Conservation (phyloP, 2,329 filamentous ascomycete genomes). For the Mariannaea sp. region DNA sequence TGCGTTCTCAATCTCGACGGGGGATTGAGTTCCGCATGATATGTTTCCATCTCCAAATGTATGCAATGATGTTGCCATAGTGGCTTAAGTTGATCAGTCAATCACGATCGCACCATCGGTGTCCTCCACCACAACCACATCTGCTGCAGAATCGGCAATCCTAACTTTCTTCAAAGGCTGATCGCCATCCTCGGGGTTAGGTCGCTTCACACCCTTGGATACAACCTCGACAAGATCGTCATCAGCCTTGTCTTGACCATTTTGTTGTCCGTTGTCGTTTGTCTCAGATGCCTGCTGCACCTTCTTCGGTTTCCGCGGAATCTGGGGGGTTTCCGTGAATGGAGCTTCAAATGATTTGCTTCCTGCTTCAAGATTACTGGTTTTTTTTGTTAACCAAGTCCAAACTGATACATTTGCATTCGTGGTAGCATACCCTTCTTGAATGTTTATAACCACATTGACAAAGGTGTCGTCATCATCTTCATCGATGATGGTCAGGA, state of each 20-base stretch:
- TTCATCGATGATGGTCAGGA: conserved; percentile 84
- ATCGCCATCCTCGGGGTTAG: conserved; percentile 49
- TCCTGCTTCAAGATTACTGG: conserved; percentile 49
- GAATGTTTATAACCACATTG: conserved; percentile 76
- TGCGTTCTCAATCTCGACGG: conserved; percentile 86
- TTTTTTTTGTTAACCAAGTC: conserved; percentile 35
- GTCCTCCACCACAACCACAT: conserved; percentile 57
- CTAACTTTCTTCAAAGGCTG: conserved; percentile 57
- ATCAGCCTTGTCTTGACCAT: conserved; percentile 48
- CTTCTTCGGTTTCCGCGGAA: conserved; percentile 60
- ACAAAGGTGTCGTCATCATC: conserved; percentile 76
- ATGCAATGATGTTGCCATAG: conserved; percentile 12
- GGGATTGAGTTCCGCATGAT: conserved; percentile 71
- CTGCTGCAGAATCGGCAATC: conserved; percentile 42
- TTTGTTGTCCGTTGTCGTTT: conserved; percentile 47
- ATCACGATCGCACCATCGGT: conserved; percentile 70
- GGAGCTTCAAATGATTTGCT: conserved; percentile 61
- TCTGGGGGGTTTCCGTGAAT: conserved; percentile 50
- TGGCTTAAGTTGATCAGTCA: conserved; percentile 47
- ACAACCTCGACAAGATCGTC: conserved; percentile 38
- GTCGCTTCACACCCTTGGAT: conserved; percentile 52
- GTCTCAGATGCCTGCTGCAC: conserved; percentile 41
- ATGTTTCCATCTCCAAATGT: conserved; percentile 30
- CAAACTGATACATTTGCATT: background rate
- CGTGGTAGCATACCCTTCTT: conserved; percentile 58